Percentiles rank a stretch among this genome's conserved stretches.
These are phyloP conservation scores for Penicillium daleae DNA, from an alignment of 495 filamentous ascomycete species.

Conservation along the genomic window DNA sequence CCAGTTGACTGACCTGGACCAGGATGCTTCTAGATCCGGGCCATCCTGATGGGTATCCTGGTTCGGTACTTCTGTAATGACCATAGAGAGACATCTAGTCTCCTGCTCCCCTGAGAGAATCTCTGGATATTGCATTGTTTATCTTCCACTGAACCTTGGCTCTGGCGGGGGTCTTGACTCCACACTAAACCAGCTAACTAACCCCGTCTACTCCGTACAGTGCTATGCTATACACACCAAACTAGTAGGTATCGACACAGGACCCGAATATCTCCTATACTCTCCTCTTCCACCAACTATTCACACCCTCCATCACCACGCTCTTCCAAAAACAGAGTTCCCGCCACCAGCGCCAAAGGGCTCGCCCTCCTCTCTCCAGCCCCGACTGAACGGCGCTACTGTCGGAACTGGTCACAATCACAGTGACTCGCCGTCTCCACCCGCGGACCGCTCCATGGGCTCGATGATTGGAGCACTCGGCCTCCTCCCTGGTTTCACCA, in stretches of 20 bases:
- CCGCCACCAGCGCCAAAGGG: conserved; percentile 28
- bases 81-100: too few relatives aligned
- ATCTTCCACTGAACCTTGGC: conserved; percentile 3
- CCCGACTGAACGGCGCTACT: conserved; percentile 15
- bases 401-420: conserved; percentile 31
- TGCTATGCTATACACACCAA: too few relatives aligned
- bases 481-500: conserved; percentile 3
- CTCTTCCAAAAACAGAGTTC: not conserved
- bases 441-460: not conserved
- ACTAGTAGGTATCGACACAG: too few relatives aligned
- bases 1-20: not conserved
- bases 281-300: too few relatives aligned
- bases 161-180: conserved; percentile 1
- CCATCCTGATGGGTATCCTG: not conserved
- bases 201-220: too few relatives aligned
- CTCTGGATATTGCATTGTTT: not conserved
- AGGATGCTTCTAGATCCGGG: not conserved
- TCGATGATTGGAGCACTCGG: conserved; percentile 2
- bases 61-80: too few relatives aligned
- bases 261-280: too few relatives aligned
- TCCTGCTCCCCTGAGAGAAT: not conserved
- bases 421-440: conserved; percentile 17
- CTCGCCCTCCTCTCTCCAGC: conserved; percentile 3
- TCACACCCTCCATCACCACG: not conserved
- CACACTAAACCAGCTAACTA: not conserved